Base-by-base conservation (phyloP, 768 basidiomycete species). In the Chalciporus pseudorubinellus region DNA sequence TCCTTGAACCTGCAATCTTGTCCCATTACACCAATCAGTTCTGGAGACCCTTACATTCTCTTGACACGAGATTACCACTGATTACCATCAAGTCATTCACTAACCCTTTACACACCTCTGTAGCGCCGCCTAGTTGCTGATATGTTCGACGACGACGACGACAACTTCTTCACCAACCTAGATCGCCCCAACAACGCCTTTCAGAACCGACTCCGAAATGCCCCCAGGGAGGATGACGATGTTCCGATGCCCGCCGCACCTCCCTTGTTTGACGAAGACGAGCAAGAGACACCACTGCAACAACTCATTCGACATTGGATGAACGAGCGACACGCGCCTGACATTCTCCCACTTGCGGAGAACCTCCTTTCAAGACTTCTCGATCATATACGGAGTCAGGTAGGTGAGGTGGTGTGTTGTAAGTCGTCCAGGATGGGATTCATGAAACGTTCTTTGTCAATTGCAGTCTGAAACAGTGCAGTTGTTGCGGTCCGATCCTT, bases 361-460 rank as follows among this genome's bases (percentile, higher is more conserved):
- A 78, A 78, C 38, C 70, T 92, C 3, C 72, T 93, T 49, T 76
- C 79, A 8, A 70, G 74, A 20, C 60, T 92, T 43, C 71, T 93
- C 55, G 87, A 92, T 65, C 87, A 89, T 59, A 79, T 93, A 48
- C 74, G 87, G 63, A 79, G 85, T 67, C 94, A 89, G 86, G 93
- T 93, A 70, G 56, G 82, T 61, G 31, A 62, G 41, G 38, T 13
- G 26, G 42, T 22, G 12, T 44, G 8, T 29, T 44, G 16, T 34
- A 4, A 28, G n/a, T 39, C 39, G 31, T 52, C 29, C 10, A 14
- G 42, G 38, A 26, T 43, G 34, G 6, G 38, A 49, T 40, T 52
- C 39, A 50, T 44, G 36, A 48, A 26, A 6, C 29, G 46, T 49
- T 26, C 26, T 26, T 26, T 6, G 13, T 48, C 14, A 24, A 13